Base-by-base conservation (phyloP, 441 rosid genomes). In the Omphalea diandra region DNA sequence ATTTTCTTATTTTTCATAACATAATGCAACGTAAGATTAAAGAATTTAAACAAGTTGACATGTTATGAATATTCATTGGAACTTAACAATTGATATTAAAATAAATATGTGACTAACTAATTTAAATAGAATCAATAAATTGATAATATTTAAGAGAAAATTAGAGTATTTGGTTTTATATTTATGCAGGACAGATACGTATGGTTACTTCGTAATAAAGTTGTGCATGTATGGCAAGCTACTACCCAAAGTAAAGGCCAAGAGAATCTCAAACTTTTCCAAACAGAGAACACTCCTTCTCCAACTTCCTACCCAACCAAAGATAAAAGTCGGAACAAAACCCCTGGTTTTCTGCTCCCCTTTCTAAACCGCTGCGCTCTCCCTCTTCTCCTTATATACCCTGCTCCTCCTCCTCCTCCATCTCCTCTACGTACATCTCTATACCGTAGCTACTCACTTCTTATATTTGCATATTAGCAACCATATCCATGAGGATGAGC, bases 201-300 rank as follows among this genome's bases (percentile, higher is more conserved):
- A n/a, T 24, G 64, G 67, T 32, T 77, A 84, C 57, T 3, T 75
- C 24, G 88, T 81, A 84, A 84, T 74, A 81, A 73, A 72, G 58
- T 18, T 27, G 15, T 84, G 90, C 90, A 84, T 84, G 86, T 68
- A 77, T 80, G 88, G 81, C 54, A 65, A 63, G 68, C 44, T 18
- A 40, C 18, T 29, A 73, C 54, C 69, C 57, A 65, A 35, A 3
- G 27, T 50, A 67, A 77, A 68, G 55, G 56, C 27, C 11, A 57
- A 55, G 52, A 62, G 27, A 72, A 70, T 64, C 61, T 70, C 59
- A 40, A 75, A 55, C 71, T 49, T n/a, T 77, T 69, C 78, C 84
- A 69, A 84, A 75, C 65, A 79, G 62, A 80, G 68, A 52, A 58
- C 33, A 24, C 62, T 33, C 68, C 70, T n/a, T n/a, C 76, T 72